These are phyloP conservation scores for Pythium periplocum DNA, from an alignment of 352 stramenopile species.

Conservation along the genomic window DNA sequence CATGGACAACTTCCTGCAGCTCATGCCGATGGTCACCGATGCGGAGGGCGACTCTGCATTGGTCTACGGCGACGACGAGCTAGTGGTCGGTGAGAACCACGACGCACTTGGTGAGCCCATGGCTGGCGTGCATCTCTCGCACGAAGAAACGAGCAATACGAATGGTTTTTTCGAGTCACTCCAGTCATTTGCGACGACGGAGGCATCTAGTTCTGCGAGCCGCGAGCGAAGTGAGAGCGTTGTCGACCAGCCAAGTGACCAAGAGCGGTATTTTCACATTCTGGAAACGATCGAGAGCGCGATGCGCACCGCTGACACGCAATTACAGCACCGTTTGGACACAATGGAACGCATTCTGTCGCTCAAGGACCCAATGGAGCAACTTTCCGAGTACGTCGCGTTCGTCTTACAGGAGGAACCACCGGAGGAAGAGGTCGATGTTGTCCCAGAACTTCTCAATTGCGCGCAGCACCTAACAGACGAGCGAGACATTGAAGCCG, in stretches of 20 bases:
- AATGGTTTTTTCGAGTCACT: conserved; percentile 11
- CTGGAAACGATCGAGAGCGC: conserved; percentile 27
- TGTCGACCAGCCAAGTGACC: conserved; percentile 13
- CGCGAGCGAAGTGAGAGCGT: neutral
- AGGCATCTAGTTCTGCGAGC: neutral
- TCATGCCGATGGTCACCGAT: conserved; percentile 35
- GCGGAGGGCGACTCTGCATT: conserved; percentile 29
- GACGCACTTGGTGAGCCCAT: conserved; percentile 30
- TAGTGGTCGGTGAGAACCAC: conserved; percentile 21
- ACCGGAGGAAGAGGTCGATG: conserved; percentile 21
- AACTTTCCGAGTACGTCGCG: conserved; percentile 56
- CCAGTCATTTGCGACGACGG: conserved; percentile 2
- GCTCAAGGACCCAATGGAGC: conserved; percentile 48
- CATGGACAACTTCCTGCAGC: conserved; percentile 61
- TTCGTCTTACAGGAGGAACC: conserved; percentile 32
- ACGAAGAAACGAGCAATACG: neutral
- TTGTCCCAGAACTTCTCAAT: conserved; percentile 47
- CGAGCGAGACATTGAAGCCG: conserved; percentile 45
- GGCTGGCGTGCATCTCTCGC: neutral
- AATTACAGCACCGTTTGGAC: conserved; percentile 40
- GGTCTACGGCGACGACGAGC: conserved; percentile 48
- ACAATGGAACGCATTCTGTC: conserved; percentile 50
- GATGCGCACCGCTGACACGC: conserved; percentile 29
- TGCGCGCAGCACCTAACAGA: conserved; percentile 38
- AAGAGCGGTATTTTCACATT: conserved; percentile 38